A percentile compares a stretch with the other conserved stretches of the same genome.
Evolutionary conservation across 2,329 filamentous ascomycete species (phyloP).

Genomic region (Amauroascus niger): DNA sequence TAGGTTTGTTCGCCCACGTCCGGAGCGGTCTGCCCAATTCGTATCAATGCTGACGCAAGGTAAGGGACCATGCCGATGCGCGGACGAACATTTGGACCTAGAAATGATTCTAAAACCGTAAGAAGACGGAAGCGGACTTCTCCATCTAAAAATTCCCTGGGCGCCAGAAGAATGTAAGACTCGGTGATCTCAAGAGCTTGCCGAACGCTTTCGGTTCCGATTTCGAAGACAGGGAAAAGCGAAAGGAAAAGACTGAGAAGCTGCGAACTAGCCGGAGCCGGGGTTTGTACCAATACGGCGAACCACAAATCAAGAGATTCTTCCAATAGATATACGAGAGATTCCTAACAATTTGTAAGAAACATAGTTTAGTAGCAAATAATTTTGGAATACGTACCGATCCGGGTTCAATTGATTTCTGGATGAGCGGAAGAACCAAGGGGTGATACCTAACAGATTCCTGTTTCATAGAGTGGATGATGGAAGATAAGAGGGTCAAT

Average conservation of each 20-base stretch:
- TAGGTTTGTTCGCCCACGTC: conserved; percentile 48
- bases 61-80: conserved; percentile 36
- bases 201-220: conserved; percentile 54
- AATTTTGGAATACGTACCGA: conserved; percentile 44
- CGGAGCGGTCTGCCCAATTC: conserved; percentile 52
- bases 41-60: conserved; percentile 55
- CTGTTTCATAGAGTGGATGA: conserved; percentile 76
- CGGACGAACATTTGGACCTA: conserved; percentile 31
- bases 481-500: conserved; percentile 69
- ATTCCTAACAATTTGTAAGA: conserved; percentile 33
- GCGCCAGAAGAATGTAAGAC: conserved; percentile 59
- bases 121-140: conserved; percentile 31
- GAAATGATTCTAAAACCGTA: conserved; percentile 32
- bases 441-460: conserved; percentile 68
- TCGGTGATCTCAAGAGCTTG: conserved; percentile 57
- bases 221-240: conserved; percentile 56
- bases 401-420: conserved; percentile 64
- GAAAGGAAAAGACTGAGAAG: conserved; percentile 55
- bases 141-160: conserved; percentile 36
- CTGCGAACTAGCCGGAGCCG: conserved; percentile 49
- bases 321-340: conserved; percentile 75
- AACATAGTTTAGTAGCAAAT: background rate
- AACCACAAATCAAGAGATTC: conserved; percentile 87
- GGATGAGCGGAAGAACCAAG: conserved; percentile 72
- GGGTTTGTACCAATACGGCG: conserved; percentile 59